Percentiles rank a stretch among this genome's conserved stretches.
These are phyloP conservation scores for Penicillium angulare DNA, from an alignment of 495 filamentous ascomycete genomes.

Conservation along the genomic window DNA sequence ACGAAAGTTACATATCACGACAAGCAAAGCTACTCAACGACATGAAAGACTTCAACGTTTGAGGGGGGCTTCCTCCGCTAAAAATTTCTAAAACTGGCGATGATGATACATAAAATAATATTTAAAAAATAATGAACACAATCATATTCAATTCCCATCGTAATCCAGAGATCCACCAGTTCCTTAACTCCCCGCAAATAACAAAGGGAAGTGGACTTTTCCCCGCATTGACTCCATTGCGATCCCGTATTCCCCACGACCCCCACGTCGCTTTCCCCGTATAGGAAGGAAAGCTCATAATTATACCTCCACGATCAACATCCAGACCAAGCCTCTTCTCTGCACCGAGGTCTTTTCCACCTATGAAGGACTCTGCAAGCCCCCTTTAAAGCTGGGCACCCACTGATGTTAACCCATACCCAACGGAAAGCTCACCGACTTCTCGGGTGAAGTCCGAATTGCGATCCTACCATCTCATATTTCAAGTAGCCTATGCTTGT, in stretches of 20 bases:
- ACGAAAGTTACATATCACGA: slow-evolving; percentile 9
- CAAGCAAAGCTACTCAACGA: not conserved
- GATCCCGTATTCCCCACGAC: slow-evolving; percentile 16
- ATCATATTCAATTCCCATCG: too few relatives aligned
- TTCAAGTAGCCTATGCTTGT: not conserved
- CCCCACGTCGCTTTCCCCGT: slow-evolving; percentile 17
- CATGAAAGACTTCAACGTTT: too few relatives aligned
- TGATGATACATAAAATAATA: too few relatives aligned
- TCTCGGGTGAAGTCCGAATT: slow-evolving; percentile 20
- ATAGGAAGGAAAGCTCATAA: not conserved
- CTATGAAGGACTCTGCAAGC: slow-evolving; percentile 1
- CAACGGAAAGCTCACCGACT: slow-evolving; percentile 6
- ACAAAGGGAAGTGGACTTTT: slow-evolving; percentile 1
- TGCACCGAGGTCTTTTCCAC: slow-evolving; percentile 1
- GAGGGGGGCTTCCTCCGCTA: too few relatives aligned
- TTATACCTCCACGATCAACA: not conserved
- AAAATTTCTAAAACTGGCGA: too few relatives aligned
- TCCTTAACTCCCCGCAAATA: too few relatives aligned
- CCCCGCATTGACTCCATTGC: not conserved
- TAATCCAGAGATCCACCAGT: too few relatives aligned
- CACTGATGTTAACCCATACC: not conserved
- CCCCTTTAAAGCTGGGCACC: not conserved
- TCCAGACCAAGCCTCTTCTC: not conserved
- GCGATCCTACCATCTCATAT: not conserved
- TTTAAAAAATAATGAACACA: too few relatives aligned